phyloP scores from a whole-genome alignment of 306 rosid genomes.

The Lupinus albus region DNA sequence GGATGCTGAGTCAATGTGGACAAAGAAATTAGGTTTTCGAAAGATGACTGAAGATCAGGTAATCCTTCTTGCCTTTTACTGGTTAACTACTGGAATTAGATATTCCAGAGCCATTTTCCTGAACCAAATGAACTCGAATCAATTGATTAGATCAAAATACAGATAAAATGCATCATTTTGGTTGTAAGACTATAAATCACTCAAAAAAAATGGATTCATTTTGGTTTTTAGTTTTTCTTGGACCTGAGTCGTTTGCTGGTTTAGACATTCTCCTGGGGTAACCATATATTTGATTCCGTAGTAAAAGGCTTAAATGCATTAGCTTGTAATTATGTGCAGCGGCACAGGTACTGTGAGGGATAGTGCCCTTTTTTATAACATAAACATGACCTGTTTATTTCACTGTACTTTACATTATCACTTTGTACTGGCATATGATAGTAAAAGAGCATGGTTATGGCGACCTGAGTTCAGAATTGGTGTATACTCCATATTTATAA shows the following conservation, averaged over 20 bases:
- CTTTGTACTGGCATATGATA: neutral
- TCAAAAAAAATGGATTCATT: too few relatives aligned
- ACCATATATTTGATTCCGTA: conserved; percentile 10
- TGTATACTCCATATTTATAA: neutral
- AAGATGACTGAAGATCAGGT: conserved; percentile 93
- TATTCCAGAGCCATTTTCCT: neutral
- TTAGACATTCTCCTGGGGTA: too few relatives aligned
- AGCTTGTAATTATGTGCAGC: conserved; percentile 21
- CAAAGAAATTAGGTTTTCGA: conserved; percentile 82
- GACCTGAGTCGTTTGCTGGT: too few relatives aligned
- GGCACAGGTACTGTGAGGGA: conserved; percentile 16
- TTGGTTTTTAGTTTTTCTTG: too few relatives aligned
- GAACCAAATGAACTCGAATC: conserved; percentile 15
- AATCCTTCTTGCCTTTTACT: conserved; percentile 13
- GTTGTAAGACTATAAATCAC: neutral
- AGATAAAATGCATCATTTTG: neutral
- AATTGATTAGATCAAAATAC: conserved; percentile 7
- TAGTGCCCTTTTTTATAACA: neutral
- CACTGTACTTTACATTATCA: neutral
- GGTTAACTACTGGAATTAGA: conserved; percentile 17
- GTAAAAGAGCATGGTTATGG: too few relatives aligned
- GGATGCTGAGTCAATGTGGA: conserved; percentile 98
- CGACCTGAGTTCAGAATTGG: conserved; percentile 2
- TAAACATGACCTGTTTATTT: conserved; percentile 4
- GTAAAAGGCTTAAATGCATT: conserved; percentile 2